Conservation (phyloP, 2,329 filamentous ascomycete genomes). For the Aulographum hederae region DNA sequence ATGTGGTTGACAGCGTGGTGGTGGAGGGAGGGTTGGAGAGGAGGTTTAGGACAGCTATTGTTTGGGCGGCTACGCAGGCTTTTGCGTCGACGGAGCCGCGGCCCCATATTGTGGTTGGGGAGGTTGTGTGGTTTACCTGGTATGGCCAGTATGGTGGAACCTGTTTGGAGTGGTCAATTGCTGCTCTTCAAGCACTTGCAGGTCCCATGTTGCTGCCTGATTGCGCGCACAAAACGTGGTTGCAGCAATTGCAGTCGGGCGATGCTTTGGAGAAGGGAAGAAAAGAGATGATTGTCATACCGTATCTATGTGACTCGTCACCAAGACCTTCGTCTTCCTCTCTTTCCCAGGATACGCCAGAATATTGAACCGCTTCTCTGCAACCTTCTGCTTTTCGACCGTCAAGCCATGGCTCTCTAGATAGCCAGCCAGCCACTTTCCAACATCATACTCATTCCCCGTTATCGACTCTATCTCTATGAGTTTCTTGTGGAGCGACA, state of each 20-base stretch:
- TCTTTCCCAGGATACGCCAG: constrained; percentile 41
- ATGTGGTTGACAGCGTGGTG: constrained; percentile 8
- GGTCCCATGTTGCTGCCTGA: too few relatives aligned
- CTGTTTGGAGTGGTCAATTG: too few relatives aligned
- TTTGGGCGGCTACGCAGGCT: constrained; percentile 48
- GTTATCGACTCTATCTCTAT: constrained; percentile 56
- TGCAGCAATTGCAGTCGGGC: too few relatives aligned
- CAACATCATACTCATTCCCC: constrained; percentile 49
- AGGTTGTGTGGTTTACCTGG: constrained; percentile 31
- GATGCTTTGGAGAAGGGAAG: too few relatives aligned
- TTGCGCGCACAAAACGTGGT: too few relatives aligned
- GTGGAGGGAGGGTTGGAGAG: constrained; percentile 16
- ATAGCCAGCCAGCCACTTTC: constrained; percentile 48
- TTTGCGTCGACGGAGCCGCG: constrained; percentile 52
- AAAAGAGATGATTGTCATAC: too few relatives aligned
- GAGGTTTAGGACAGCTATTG: constrained; percentile 44
- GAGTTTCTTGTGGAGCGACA: constrained; percentile 59
- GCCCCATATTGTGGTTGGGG: constrained; percentile 40
- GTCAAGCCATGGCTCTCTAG: constrained; percentile 42
- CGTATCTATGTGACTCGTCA: constrained; percentile 70
- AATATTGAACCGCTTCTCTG: constrained; percentile 50
- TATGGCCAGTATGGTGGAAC: constrained; percentile 60
- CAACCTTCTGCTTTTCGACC: constrained; percentile 39
- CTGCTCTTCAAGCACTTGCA: too few relatives aligned
- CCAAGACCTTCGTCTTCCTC: constrained; percentile 39